Percentiles rank a stretch among this genome's conserved stretches.
These are phyloP conservation scores for Sistotremastrum niveocremeum DNA, from an alignment of 768 basidiomycete genomes.

Conservation along the genomic window DNA sequence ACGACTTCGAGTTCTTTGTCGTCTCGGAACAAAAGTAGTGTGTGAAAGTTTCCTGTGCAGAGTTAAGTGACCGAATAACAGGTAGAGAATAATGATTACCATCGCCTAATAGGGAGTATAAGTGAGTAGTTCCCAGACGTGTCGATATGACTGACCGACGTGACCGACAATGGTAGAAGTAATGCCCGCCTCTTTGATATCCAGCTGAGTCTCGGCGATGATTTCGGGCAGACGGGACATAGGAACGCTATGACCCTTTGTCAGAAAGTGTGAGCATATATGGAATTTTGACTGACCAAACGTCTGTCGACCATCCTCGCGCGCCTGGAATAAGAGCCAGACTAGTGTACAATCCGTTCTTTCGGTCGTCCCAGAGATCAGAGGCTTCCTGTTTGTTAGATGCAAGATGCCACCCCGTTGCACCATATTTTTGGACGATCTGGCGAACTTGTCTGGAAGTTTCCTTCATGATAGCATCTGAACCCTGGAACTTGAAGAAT, in stretches of 20 bases:
- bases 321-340: conserved; percentile 48
- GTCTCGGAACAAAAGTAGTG: conserved; percentile 42
- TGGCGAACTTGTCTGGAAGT: conserved; percentile 44
- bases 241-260: conserved; percentile 36
- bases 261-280: conserved; percentile 1
- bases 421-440: conserved; percentile 56
- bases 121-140: conserved; percentile 40
- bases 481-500: conserved; percentile 88
- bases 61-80: not conserved
- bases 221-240: conserved; percentile 56
- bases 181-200: conserved; percentile 45
- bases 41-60: conserved; percentile 29
- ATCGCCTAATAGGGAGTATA: conserved; percentile 16
- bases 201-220: conserved; percentile 67
- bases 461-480: conserved; percentile 39
- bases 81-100: not conserved
- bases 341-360: conserved; percentile 67
- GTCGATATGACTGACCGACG: conserved; percentile 23
- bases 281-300: conserved; percentile 42
- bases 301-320: conserved; percentile 79
- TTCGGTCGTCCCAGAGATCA: conserved; percentile 73
- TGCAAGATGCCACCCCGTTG: conserved; percentile 59
- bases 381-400: conserved; percentile 62
- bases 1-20: conserved; percentile 44
- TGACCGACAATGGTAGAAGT: conserved; percentile 71